Base-by-base conservation (phyloP, 2,329 filamentous ascomycete species). In the Aspergillus pseudoterreus region DNA sequence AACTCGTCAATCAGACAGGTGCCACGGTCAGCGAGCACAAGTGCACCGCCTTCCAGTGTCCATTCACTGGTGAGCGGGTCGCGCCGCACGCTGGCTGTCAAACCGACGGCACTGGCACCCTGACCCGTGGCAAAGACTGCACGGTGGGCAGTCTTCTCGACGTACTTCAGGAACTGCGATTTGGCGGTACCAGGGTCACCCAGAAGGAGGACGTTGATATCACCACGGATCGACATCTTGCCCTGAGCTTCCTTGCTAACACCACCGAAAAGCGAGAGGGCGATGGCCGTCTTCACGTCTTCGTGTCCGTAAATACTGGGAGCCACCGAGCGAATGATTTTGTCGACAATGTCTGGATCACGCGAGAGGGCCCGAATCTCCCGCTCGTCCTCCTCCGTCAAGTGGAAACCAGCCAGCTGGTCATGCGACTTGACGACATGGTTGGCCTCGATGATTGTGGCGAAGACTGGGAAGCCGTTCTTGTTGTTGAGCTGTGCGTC, bases 1-100 rank as follows among this genome's bases (percentile, higher is more conserved):
- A 99, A 99, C 73, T 99, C 94, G 64, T 99, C 94, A 57, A 99
- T 99, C 27, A 99, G 79, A 66, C 94, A 97, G 14, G 90, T 96
- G 38, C 94, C 94, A 59, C 90, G 87, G 70, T 99, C 94, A 14
- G 94, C 94, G 50, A 99, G 83, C 64, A 99, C 94, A 10, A 99
- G 80, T 4, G 94, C 94, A 66, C 94, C 94, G 57, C 94, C 94
- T 75, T 99, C 94, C 2, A 99, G 78, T 5, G 94, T 97, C 92
- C 94, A 99, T 74, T 99, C 94, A 69, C 87, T 89, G 2, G 94
- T 99, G 67, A 97, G 78, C 4, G 94, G 94, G 68, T 99, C 94
- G 57, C 92, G 88, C 59, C 94, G 90, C 54, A 99, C 94, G 71
- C 90, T 95, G 56, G 94, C 94, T 54, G 94, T 99, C 61, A 99